Evolutionary conservation across 2,329 filamentous ascomycete species (phyloP).

Genomic region (Cladosporium sphaerospermum): DNA sequence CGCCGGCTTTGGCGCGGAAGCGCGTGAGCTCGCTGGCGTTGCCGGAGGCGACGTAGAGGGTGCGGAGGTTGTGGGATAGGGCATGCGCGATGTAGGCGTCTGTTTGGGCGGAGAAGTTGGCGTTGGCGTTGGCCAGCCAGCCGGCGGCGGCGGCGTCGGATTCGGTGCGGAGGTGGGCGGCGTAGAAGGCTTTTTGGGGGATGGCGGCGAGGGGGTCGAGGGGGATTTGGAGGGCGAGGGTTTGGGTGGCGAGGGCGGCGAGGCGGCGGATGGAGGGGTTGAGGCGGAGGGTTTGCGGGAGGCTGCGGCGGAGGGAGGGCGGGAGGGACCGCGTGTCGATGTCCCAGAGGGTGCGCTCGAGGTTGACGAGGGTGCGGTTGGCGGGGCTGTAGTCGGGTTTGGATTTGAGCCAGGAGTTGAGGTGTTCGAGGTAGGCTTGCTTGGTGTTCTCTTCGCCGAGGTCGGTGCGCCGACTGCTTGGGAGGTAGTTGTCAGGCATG

Average conservation of each 20-base stretch:
- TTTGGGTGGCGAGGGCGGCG: conserved; percentile 31
- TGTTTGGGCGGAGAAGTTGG: conserved; percentile 34
- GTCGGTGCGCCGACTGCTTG: conserved; percentile 22
- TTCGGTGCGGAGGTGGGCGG: conserved; percentile 35
- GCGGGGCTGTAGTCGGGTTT: conserved; percentile 12
- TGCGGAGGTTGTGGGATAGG: conserved; percentile 18
- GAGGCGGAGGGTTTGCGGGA: conserved; percentile 25
- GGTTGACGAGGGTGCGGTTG: conserved; percentile 20
- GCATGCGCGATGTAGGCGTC: conserved; percentile 34
- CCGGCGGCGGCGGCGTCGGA: conserved; percentile 29
- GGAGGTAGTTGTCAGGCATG: conserved; percentile 20
- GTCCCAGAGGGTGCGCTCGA: conserved; percentile 26
- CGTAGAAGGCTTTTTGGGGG: conserved; percentile 30
- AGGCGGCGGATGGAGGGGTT: conserved; percentile 22
- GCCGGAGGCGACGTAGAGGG: conserved; percentile 43
- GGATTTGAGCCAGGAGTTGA: conserved; percentile 20
- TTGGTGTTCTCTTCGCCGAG: conserved; percentile 14
- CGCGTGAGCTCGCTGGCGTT: conserved; percentile 32
- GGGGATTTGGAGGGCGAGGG: conserved; percentile 20
- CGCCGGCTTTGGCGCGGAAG: conserved; percentile 34
- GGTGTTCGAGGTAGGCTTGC: conserved; percentile 14
- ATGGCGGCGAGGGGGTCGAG: conserved; percentile 25
- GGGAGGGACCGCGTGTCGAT: conserved; percentile 26
- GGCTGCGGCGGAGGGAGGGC: conserved; percentile 21
- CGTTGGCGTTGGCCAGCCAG: conserved; percentile 22